Percentiles rank a stretch among this genome's conserved stretches.
Conservation (phyloP, 805 yeast species). For the Cyberlindnera mississippiensis region DNA sequence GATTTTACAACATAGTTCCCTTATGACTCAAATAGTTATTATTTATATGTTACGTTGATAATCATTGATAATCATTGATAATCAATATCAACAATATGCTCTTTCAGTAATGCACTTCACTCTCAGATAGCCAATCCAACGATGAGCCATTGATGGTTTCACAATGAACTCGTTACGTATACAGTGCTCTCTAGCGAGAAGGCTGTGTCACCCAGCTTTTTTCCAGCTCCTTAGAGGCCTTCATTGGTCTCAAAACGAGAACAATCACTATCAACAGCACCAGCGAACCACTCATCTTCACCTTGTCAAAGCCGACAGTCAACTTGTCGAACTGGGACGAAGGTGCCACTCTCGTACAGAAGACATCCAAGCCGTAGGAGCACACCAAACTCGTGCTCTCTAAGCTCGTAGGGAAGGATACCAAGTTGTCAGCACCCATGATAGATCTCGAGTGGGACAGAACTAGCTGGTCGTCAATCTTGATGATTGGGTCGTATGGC, state of each 20-base stretch:
- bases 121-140: too few species aligned
- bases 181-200: too few species aligned
- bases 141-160: too few species aligned
- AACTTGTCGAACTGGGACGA: conserved; percentile 80
- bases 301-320: conserved; percentile 61
- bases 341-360: conserved; percentile 75
- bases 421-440: conserved; percentile 30
- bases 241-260: conserved; percentile 53
- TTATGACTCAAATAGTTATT: too few species aligned
- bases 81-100: too few species aligned
- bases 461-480: conserved; percentile 43
- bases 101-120: too few species aligned
- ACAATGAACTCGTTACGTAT: too few species aligned
- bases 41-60: too few species aligned
- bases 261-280: conserved; percentile 44
- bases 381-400: conserved; percentile 82
- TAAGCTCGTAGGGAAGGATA: conserved; percentile 56
- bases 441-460: conserved; percentile 50
- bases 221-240: conserved; percentile 48
- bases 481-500: conserved; percentile 64
- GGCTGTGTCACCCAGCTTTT: conserved; percentile 14
- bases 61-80: too few species aligned
- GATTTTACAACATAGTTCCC: too few species aligned
- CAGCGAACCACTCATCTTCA: conserved; percentile 59
- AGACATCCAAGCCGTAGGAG: conserved; percentile 62